Conservation (phyloP, 2,329 filamentous ascomycete species). For the Acarospora socialis region DNA sequence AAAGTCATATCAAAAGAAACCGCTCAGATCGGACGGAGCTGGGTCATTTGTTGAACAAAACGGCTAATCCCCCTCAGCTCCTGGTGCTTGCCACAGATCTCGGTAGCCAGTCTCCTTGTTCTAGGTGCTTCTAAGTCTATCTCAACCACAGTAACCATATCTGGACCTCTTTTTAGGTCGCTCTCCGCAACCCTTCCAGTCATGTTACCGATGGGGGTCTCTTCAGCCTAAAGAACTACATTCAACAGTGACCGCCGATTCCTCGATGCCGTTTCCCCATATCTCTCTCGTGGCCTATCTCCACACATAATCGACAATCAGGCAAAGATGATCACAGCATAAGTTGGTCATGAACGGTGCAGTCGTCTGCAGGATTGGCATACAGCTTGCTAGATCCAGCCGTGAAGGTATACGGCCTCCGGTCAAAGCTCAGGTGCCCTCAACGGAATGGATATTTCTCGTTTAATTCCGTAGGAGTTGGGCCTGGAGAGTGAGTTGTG, state of each 20-base stretch:
- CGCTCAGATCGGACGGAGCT: background rate
- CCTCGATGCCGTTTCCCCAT: background rate
- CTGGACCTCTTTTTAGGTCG: background rate
- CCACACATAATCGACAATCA: slow-evolving; percentile 1
- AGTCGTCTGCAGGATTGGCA: slow-evolving; percentile 1
- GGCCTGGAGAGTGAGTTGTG: background rate
- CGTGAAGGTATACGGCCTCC: slow-evolving; percentile 1
- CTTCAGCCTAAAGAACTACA: slow-evolving; percentile 1
- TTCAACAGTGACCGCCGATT: background rate
- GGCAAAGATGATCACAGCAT: slow-evolving; percentile 1
- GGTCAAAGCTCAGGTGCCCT: slow-evolving; percentile 1
- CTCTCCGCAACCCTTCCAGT: background rate
- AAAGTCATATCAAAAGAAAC: background rate
- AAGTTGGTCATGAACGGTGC: background rate
- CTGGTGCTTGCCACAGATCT: slow-evolving; percentile 1
- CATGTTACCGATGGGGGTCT: background rate
- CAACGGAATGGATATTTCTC: slow-evolving; percentile 1
- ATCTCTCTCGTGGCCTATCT: background rate
- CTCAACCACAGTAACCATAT: background rate
- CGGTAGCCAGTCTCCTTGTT: background rate
- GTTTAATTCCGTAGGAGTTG: background rate
- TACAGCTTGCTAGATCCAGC: slow-evolving; percentile 1
- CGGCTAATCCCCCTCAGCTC: slow-evolving; percentile 1
- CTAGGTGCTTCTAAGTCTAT: slow-evolving; percentile 1
- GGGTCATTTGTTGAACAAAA: slow-evolving; percentile 3